These are phyloP conservation scores for Aureobasidium sp. DNA, from an alignment of 2,329 filamentous ascomycete genomes.

Conservation along the genomic window DNA sequence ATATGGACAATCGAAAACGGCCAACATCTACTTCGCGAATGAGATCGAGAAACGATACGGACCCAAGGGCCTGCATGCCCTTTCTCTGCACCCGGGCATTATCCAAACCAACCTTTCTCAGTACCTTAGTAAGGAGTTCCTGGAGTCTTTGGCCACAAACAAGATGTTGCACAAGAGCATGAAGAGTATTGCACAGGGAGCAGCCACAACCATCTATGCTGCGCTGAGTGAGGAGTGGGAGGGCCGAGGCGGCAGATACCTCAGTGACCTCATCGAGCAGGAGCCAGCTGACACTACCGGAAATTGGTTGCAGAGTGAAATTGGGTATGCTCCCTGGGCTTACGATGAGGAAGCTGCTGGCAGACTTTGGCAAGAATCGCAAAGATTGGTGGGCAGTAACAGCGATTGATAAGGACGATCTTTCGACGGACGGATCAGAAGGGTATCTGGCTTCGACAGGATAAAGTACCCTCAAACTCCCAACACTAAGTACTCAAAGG, in stretches of 20 bases:
- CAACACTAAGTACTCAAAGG: too few species aligned
- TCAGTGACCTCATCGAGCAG: conserved; percentile 34
- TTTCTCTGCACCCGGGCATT: conserved; percentile 40
- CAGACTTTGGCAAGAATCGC: not conserved
- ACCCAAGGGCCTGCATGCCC: conserved; percentile 34
- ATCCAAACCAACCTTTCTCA: conserved; percentile 22
- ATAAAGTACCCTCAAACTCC: too few species aligned
- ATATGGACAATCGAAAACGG: conserved; percentile 45
- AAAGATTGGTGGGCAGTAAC: too few species aligned
- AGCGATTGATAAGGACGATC: too few species aligned
- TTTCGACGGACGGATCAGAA: too few species aligned
- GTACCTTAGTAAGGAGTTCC: too few species aligned
- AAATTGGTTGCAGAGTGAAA: conserved; percentile 13
- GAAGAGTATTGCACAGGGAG: conserved; percentile 15
- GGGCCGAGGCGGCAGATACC: conserved; percentile 39
- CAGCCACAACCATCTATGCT: conserved; percentile 42
- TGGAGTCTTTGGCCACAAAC: conserved; percentile 11
- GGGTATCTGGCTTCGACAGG: too few species aligned
- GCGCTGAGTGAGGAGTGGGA: conserved; percentile 37
- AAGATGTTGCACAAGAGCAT: not conserved
- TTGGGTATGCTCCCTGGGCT: not conserved
- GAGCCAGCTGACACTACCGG: conserved; percentile 17
- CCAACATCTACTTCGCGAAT: conserved; percentile 45
- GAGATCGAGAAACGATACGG: conserved; percentile 45
- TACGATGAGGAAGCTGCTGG: not conserved